A percentile compares a stretch with the other conserved stretches of the same genome.
Evolutionary conservation across 23 red algal genomes (phyloP).

Genomic region (Pyropia haitanensis): DNA sequence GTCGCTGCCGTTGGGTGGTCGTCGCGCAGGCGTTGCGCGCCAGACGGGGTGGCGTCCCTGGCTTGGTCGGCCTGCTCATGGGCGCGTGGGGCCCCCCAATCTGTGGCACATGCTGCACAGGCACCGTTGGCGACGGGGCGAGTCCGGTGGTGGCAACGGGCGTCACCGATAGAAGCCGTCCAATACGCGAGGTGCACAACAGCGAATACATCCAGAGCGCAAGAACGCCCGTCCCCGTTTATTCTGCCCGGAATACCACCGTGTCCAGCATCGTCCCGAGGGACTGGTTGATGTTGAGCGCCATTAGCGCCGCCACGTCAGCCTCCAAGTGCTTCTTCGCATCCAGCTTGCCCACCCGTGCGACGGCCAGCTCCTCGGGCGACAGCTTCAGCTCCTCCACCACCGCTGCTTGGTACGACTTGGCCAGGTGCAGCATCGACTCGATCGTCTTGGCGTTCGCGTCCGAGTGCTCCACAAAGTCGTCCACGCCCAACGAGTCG

Average conservation of each 20-base stretch:
- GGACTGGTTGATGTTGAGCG: constrained; percentile 84
- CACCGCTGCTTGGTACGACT: constrained; percentile 70
- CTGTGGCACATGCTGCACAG: too few relatives aligned
- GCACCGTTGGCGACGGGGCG: too few relatives aligned
- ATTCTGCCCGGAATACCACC: constrained; percentile 76
- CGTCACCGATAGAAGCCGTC: too few relatives aligned
- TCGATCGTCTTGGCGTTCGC: constrained; percentile 60
- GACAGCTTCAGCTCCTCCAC: constrained; percentile 86
- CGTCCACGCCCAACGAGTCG: constrained; percentile 46
- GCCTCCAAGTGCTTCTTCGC: constrained; percentile 80
- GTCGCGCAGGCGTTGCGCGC: too few relatives aligned
- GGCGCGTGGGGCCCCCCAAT: too few relatives aligned
- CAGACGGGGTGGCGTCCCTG: too few relatives aligned
- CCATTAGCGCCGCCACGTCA: constrained; percentile 63
- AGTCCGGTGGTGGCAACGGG: too few relatives aligned
- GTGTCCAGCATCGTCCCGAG: constrained; percentile 76
- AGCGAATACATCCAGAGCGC: too few relatives aligned
- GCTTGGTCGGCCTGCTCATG: too few relatives aligned
- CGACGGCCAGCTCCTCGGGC: constrained; percentile 76
- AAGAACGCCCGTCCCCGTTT: too few relatives aligned
- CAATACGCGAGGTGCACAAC: too few relatives aligned
- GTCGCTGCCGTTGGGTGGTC: too few relatives aligned
- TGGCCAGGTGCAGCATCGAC: constrained; percentile 80
- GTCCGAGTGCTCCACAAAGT: constrained; percentile 54
- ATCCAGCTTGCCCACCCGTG: constrained; percentile 94